Percentiles rank a stretch among this genome's conserved stretches.
Evolutionary conservation across 139 green algal genomes (phyloP).

Genomic region (Chlorella sorokiniana): DNA sequence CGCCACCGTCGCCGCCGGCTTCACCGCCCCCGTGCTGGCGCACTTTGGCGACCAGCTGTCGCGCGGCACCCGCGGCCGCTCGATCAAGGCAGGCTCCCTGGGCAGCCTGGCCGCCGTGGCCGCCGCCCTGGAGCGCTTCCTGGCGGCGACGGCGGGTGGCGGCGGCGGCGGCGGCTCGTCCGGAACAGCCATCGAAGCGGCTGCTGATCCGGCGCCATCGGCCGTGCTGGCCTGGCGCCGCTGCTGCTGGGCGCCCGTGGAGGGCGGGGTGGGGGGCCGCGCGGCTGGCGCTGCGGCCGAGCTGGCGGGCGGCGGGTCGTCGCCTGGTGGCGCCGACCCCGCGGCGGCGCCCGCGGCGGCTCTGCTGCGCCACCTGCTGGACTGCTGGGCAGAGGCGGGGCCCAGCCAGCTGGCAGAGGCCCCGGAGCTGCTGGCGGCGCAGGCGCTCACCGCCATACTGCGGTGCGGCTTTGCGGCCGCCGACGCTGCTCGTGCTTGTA

Average conservation of each 20-base stretch:
- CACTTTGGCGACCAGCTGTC: conserved; percentile 73
- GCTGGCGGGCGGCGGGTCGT: neutral
- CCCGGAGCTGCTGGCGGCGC: conserved; percentile 47
- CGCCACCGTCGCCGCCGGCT: conserved; percentile 48
- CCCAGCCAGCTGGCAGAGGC: conserved; percentile 44
- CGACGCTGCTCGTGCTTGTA: neutral
- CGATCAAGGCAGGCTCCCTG: conserved; percentile 49
- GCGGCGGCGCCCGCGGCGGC: neutral
- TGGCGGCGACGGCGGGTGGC: neutral
- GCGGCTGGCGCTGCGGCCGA: neutral
- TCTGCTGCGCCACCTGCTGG: conserved; percentile 54
- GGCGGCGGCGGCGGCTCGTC: neutral
- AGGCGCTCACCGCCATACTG: conserved; percentile 35
- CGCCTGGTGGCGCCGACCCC: neutral
- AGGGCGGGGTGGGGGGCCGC: neutral
- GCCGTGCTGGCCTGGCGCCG: conserved; percentile 15
- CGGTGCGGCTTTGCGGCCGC: neutral
- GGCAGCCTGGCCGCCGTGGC: conserved; percentile 51
- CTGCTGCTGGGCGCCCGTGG: neutral
- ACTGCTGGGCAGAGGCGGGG: conserved; percentile 58
- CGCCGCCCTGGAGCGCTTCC: conserved; percentile 16
- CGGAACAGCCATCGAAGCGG: neutral
- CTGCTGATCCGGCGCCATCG: neutral
- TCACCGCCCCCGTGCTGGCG: conserved; percentile 53
- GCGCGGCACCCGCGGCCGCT: neutral